Conservation (phyloP, 2,329 filamentous ascomycete genomes). For the Talaromyces sp. region DNA sequence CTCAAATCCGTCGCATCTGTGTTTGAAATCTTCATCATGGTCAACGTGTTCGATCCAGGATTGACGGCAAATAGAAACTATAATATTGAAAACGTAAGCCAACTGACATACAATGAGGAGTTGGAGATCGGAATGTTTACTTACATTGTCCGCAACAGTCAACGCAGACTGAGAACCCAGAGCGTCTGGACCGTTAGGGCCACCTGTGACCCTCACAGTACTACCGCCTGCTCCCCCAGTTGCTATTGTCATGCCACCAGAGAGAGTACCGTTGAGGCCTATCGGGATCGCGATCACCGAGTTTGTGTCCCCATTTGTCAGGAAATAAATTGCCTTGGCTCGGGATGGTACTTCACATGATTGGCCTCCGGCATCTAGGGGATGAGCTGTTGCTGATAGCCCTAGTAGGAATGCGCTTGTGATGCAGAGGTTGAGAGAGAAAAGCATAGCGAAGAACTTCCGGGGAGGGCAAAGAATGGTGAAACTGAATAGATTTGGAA, state of each 20-base stretch:
- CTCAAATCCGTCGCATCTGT: slow-evolving; percentile 27
- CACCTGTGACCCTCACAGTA: slow-evolving; percentile 36
- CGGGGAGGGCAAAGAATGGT: background rate
- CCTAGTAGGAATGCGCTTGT: background rate
- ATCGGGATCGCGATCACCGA: slow-evolving; percentile 49
- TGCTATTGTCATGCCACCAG: slow-evolving; percentile 36
- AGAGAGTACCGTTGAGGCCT: slow-evolving; percentile 44
- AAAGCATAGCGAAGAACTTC: background rate
- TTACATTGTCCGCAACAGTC: slow-evolving; percentile 48
- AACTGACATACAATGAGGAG: background rate
- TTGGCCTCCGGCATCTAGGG: background rate
- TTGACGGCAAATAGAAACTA: slow-evolving; percentile 28
- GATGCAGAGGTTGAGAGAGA: background rate
- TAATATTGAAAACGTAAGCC: background rate
- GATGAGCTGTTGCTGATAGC: background rate
- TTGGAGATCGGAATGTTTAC: slow-evolving; percentile 10
- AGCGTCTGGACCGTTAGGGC: slow-evolving; percentile 46
- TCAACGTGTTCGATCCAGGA: slow-evolving; percentile 36
- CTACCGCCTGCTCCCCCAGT: slow-evolving; percentile 48
- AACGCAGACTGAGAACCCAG: slow-evolving; percentile 50
- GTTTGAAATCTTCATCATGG: slow-evolving; percentile 33
- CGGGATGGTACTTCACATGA: background rate
- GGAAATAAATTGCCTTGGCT: slow-evolving; percentile 50
- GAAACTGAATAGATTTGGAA: background rate
- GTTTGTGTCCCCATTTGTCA: slow-evolving; percentile 51